Conservation (phyloP, 148 eudicot genomes). For the Salicornia ramosissima region DNA sequence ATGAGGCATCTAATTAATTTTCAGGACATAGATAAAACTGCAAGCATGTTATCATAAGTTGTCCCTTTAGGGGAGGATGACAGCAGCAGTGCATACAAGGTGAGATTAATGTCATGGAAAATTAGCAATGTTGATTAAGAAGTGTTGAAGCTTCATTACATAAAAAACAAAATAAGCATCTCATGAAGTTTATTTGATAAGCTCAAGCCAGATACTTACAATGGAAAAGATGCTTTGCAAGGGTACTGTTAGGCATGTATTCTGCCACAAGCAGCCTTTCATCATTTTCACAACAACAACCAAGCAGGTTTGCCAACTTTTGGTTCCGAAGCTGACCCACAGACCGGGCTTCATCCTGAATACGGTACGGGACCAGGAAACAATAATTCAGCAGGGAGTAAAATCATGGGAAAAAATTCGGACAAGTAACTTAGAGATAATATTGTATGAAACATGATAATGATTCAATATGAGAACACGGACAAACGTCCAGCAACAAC, state of each 20-base stretch:
- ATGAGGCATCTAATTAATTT: too few species aligned
- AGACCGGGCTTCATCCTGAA: conserved; percentile 64
- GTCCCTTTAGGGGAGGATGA: too few species aligned
- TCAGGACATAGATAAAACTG: too few species aligned
- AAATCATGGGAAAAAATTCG: neutral
- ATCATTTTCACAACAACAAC: conserved; percentile 61
- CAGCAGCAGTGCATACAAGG: too few species aligned
- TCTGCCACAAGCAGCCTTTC: conserved; percentile 73
- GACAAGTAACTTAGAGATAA: neutral
- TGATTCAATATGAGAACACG: neutral
- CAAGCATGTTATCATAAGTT: too few species aligned
- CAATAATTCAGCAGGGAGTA: neutral
- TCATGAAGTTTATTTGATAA: neutral
- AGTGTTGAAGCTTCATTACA: neutral
- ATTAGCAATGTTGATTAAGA: too few species aligned
- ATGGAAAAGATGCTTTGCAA: conserved; percentile 74
- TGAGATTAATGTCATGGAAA: too few species aligned
- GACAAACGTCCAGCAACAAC: too few species aligned
- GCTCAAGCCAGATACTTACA: conserved; percentile 34
- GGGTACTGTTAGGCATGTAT: conserved; percentile 64
- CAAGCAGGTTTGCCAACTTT: conserved; percentile 62
- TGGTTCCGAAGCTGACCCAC: conserved; percentile 56
- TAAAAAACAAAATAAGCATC: neutral
- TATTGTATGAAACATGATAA: neutral
- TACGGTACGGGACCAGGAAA: neutral